phyloP scores from a whole-genome alignment of 768 basidiomycete species.

The Tephrocybe sp. region DNA sequence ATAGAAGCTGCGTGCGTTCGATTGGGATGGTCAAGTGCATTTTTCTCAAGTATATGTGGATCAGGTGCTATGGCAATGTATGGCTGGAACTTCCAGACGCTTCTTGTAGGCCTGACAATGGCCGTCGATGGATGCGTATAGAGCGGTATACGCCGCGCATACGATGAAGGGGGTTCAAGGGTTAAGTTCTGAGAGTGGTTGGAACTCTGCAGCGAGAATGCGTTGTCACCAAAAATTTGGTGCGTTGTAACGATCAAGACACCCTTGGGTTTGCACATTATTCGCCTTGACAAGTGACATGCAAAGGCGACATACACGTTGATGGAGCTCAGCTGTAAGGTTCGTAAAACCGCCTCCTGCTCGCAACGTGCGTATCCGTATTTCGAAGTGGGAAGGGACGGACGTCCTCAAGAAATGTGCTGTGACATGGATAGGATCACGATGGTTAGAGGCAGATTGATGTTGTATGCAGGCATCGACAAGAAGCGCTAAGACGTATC shows the following conservation, averaged over 20 bases:
- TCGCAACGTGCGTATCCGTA: constrained; percentile 49
- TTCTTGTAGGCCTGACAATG: constrained; percentile 19
- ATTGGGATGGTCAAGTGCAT: constrained; percentile 33
- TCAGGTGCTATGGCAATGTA: constrained; percentile 42
- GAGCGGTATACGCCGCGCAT: constrained; percentile 60
- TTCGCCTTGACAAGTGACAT: background rate
- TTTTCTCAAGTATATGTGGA: constrained; percentile 35
- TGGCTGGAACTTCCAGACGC: constrained; percentile 34
- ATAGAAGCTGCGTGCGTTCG: constrained; percentile 39
- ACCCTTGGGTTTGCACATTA: constrained; percentile 32
- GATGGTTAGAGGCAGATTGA: constrained; percentile 43
- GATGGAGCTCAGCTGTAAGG: constrained; percentile 57
- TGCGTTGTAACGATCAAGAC: constrained; percentile 49
- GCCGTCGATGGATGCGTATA: constrained; percentile 50
- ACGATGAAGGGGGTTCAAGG: constrained; percentile 52
- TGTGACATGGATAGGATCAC: constrained; percentile 59
- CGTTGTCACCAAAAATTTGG: constrained; percentile 54
- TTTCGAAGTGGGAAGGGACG: constrained; percentile 38
- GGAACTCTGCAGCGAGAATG: constrained; percentile 24
- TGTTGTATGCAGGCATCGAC: constrained; percentile 54
- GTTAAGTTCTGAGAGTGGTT: constrained; percentile 23
- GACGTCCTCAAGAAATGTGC: constrained; percentile 58
- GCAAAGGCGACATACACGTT: constrained; percentile 38
- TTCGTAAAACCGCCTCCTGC: constrained; percentile 55
- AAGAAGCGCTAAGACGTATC: constrained; percentile 57